Evolutionary conservation across 192 early-diverging fungal species (phyloP).

Genomic region (Physocladia obscura): DNA sequence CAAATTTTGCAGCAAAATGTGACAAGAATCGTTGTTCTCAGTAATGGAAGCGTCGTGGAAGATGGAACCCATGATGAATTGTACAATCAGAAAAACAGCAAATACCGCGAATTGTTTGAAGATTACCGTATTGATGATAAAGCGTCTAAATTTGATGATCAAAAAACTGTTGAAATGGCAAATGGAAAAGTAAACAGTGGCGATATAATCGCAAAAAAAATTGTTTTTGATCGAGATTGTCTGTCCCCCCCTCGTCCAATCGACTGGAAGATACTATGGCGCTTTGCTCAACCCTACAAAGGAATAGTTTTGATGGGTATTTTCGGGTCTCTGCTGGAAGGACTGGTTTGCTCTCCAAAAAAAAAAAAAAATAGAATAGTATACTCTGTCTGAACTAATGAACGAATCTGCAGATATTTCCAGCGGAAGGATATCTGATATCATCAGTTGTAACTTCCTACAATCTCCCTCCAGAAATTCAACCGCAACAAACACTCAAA

Average conservation of each 20-base stretch:
- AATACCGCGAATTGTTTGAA: neutral
- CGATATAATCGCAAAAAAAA: too few species aligned
- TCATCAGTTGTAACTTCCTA: conserved; percentile 6
- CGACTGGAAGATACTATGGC: neutral
- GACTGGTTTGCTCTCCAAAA: too few species aligned
- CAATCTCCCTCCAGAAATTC: neutral
- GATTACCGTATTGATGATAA: too few species aligned
- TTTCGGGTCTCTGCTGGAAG: conserved; percentile 1
- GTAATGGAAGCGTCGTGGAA: neutral
- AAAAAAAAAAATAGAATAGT: too few species aligned
- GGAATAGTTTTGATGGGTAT: neutral
- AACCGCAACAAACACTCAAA: neutral
- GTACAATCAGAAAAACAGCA: too few species aligned
- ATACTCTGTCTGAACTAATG: too few species aligned
- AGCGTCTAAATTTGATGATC: too few species aligned
- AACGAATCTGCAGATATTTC: too few species aligned
- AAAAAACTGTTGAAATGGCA: too few species aligned
- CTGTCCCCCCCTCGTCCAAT: too few species aligned
- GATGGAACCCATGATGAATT: neutral
- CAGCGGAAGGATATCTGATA: neutral
- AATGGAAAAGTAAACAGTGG: too few species aligned
- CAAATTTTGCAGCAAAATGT: neutral
- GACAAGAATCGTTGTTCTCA: neutral
- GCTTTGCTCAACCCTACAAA: neutral
- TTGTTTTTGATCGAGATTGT: too few species aligned